Evolutionary conservation across 2,329 filamentous ascomycete genomes (phyloP).

Genomic region (Apiospora saccharicola): DNA sequence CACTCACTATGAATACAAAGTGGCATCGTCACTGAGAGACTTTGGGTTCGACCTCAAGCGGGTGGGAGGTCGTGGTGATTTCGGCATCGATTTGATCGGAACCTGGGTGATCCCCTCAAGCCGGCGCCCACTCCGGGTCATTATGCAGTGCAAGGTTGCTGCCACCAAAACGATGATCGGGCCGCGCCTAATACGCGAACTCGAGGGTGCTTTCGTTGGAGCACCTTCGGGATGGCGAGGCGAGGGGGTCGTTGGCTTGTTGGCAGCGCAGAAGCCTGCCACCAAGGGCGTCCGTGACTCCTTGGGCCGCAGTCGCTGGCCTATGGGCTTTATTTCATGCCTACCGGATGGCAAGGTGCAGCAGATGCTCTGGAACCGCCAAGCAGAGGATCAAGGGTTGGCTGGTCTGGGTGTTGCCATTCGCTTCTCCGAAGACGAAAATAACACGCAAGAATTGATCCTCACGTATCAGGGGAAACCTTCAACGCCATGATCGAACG

Average conservation of each 20-base stretch:
- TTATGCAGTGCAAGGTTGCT: conserved; percentile 75
- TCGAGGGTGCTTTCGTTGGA: conserved; percentile 79
- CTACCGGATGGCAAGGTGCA: conserved; percentile 62
- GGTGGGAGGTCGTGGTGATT: conserved; percentile 71
- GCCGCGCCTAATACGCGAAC: conserved; percentile 73
- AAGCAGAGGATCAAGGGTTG: conserved; percentile 68
- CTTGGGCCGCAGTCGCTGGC: conserved; percentile 69
- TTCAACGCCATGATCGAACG: not conserved
- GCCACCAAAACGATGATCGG: conserved; percentile 51
- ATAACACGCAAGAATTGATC: conserved; percentile 51
- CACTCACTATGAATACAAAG: conserved; percentile 80
- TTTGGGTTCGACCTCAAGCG: conserved; percentile 72
- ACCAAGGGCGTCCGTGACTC: conserved; percentile 82
- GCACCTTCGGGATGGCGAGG: conserved; percentile 78
- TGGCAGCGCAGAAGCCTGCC: conserved; percentile 73
- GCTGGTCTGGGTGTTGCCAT: conserved; percentile 63
- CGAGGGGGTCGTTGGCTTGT: conserved; percentile 69
- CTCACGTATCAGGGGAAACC: conserved; percentile 59
- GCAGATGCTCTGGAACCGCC: conserved; percentile 78
- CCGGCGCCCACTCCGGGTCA: conserved; percentile 51
- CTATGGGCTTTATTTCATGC: conserved; percentile 76
- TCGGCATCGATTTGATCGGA: conserved; percentile 78
- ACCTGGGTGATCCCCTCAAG: conserved; percentile 67
- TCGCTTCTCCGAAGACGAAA: conserved; percentile 45
- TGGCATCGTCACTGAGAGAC: conserved; percentile 60